Conservation (phyloP, 805 yeast species). For the Candida multigemmis region DNA sequence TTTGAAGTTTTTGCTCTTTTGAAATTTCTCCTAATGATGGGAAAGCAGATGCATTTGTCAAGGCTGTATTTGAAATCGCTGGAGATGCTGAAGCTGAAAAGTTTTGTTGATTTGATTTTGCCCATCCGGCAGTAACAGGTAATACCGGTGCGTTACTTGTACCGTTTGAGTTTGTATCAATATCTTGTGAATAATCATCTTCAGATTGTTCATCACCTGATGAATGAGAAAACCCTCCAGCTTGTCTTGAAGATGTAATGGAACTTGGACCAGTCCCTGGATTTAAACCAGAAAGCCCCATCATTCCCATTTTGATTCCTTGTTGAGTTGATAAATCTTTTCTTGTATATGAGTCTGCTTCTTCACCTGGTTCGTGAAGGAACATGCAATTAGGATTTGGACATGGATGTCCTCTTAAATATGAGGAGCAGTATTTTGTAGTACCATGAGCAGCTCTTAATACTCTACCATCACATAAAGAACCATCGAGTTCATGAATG, state of each 20-base stretch:
- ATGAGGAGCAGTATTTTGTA: slow-evolving; percentile 95
- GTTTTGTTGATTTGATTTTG: slow-evolving; percentile 15
- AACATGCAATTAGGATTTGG: slow-evolving; percentile 99
- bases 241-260: slow-evolving; percentile 1
- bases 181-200: slow-evolving; percentile 5
- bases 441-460: slow-evolving; percentile 97
- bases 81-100: slow-evolving; percentile 24
- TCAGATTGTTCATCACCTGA: slow-evolving; percentile 8
- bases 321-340: slow-evolving; percentile 77
- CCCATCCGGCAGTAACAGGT: slow-evolving; percentile 71
- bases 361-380: slow-evolving; percentile 98
- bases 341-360: slow-evolving; percentile 92
- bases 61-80: slow-evolving; percentile 20
- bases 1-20: slow-evolving; percentile 26
- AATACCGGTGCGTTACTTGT: slow-evolving; percentile 32
- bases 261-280: slow-evolving; percentile 8
- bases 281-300: slow-evolving; percentile 16
- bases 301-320: slow-evolving; percentile 48
- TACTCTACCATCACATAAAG: slow-evolving; percentile 82
- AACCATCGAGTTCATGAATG: slow-evolving; percentile 87
- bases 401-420: slow-evolving; percentile 89
- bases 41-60: slow-evolving; percentile 46
- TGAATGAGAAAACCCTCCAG: slow-evolving; percentile 7
- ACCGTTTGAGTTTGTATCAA: not conserved
- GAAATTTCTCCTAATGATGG: slow-evolving; percentile 47